Conservation (phyloP, 352 stramenopile species). For the Globisporangium apiculatum region DNA sequence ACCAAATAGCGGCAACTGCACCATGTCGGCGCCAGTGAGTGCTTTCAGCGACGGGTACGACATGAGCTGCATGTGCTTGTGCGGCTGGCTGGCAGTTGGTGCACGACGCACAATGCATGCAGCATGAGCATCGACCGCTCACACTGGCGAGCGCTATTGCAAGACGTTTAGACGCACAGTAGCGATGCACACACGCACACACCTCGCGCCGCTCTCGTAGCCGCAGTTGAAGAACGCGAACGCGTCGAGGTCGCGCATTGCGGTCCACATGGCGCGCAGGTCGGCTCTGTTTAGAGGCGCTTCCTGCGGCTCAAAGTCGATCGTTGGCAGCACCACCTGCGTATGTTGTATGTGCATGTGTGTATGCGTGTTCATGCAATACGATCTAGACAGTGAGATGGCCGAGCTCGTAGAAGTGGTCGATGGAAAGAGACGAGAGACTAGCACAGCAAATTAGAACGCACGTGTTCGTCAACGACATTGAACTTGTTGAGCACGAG, state of each 20-base stretch:
- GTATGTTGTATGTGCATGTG: background rate
- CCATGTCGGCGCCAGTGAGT: slow-evolving; percentile 56
- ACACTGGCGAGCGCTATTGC: no score
- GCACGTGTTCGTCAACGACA: slow-evolving; percentile 69
- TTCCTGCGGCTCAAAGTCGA: slow-evolving; percentile 67
- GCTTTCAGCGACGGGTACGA: slow-evolving; percentile 65
- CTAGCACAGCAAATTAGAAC: background rate
- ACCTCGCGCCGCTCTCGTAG: slow-evolving; percentile 76
- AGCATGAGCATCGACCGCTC: no score
- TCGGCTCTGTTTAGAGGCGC: slow-evolving; percentile 37
- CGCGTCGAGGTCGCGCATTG: slow-evolving; percentile 55
- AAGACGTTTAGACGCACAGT: no score
- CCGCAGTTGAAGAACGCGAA: slow-evolving; percentile 86
- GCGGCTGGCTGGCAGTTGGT: slow-evolving; percentile 42
- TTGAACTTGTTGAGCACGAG: slow-evolving; percentile 83
- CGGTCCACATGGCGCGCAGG: slow-evolving; percentile 67
- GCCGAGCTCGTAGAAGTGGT: no score
- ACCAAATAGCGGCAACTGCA: slow-evolving; percentile 9
- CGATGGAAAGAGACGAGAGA: no score
- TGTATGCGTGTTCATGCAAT: background rate
- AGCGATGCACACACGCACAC: background rate
- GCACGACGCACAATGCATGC: background rate
- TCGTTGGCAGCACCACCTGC: slow-evolving; percentile 57
- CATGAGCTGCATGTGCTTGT: slow-evolving; percentile 87
- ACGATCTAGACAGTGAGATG: background rate